Conservation (phyloP, 106 monocot species). For the Dendrobium nobile region DNA sequence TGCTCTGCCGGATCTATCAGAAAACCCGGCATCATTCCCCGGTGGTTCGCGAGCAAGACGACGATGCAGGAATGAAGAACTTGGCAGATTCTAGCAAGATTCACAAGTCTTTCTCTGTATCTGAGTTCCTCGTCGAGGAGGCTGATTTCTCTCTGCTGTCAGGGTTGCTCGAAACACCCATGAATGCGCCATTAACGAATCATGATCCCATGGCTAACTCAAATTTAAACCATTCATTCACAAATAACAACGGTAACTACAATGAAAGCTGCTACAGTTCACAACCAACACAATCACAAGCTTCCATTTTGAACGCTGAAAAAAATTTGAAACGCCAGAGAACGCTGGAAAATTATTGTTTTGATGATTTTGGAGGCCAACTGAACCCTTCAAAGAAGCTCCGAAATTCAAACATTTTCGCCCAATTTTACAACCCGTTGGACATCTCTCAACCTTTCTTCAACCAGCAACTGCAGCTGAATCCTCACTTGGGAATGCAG, state of each 20-base stretch:
- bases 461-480: conserved; percentile 15
- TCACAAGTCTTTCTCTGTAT: conserved; percentile 18
- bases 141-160: conserved; percentile 15
- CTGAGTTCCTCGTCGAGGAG: conserved; percentile 16
- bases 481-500: conserved; percentile 19
- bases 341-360: not conserved
- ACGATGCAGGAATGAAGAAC: not conserved
- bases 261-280: not conserved
- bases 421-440: conserved; percentile 12
- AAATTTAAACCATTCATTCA: not conserved
- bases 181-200: not conserved
- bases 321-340: conserved; percentile 11
- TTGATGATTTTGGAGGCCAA: not conserved
- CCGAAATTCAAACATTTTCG: conserved; percentile 5
- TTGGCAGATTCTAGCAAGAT: not conserved
- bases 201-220: not conserved
- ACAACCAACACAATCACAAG: not conserved
- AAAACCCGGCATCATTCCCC: conserved; percentile 3
- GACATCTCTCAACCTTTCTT: conserved; percentile 17
- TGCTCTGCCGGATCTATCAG: conserved; percentile 27
- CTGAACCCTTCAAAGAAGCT: conserved; percentile 3
- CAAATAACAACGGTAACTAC: not conserved
- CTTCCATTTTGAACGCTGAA: conserved; percentile 9
- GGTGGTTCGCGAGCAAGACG: not conserved
- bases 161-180: conserved; percentile 11